A percentile compares a stretch with the other conserved stretches of the same genome.
These are phyloP conservation scores for Candida labiduridarum DNA, from an alignment of 1,139 yeast species.

Conservation along the genomic window DNA sequence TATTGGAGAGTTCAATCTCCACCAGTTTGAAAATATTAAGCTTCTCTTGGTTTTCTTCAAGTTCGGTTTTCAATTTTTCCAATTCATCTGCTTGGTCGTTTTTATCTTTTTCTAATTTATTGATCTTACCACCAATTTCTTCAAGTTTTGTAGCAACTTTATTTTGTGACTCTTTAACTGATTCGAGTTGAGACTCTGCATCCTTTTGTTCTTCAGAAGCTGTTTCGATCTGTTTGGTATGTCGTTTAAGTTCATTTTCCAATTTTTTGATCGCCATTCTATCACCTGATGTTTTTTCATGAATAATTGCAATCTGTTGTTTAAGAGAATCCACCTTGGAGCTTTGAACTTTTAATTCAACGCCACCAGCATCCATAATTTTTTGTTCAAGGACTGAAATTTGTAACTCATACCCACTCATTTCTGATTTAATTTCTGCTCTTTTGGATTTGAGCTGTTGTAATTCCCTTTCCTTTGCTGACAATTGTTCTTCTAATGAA, in stretches of 20 bases:
- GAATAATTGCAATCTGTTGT: slow-evolving; percentile 66
- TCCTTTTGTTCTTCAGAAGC: slow-evolving; percentile 38
- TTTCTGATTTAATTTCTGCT: slow-evolving; percentile 50
- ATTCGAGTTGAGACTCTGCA: slow-evolving; percentile 32
- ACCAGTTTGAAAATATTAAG: slow-evolving; percentile 65
- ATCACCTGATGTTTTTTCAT: slow-evolving; percentile 62
- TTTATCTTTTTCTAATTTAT: slow-evolving; percentile 27
- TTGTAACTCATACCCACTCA: slow-evolving; percentile 58
- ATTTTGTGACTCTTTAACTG: slow-evolving; percentile 27
- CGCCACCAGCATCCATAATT: slow-evolving; percentile 93
- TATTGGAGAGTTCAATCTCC: slow-evolving; percentile 69
- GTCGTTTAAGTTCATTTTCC: slow-evolving; percentile 64
- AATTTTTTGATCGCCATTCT: slow-evolving; percentile 64
- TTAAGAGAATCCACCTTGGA: slow-evolving; percentile 78
- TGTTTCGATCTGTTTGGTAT: slow-evolving; percentile 48
- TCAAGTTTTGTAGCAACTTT: slow-evolving; percentile 42
- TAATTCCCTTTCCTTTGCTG: slow-evolving; percentile 40
- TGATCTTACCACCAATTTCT: slow-evolving; percentile 29
- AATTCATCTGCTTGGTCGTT: slow-evolving; percentile 36
- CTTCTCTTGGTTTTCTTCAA: slow-evolving; percentile 54
- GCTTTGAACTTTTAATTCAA: slow-evolving; percentile 75
- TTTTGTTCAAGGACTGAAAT: slow-evolving; percentile 68
- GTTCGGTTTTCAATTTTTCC: slow-evolving; percentile 43
- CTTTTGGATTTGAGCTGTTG: slow-evolving; percentile 38
- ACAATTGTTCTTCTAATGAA: slow-evolving; percentile 38